Evolutionary conservation across 495 filamentous ascomycete genomes (phyloP).

Genomic region (Polyplosphaeria fusca): DNA sequence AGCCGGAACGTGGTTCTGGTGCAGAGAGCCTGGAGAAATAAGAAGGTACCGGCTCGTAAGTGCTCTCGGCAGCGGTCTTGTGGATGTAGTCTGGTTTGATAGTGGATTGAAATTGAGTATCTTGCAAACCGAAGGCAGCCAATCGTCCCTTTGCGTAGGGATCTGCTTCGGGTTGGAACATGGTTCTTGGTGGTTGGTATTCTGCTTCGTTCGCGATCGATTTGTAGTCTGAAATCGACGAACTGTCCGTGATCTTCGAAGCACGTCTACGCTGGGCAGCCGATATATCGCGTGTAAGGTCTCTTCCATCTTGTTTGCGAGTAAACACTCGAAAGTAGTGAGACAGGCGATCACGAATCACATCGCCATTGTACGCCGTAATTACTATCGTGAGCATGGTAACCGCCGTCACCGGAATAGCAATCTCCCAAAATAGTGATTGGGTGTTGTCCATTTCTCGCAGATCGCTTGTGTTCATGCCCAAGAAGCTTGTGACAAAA

Average conservation of each 20-base stretch:
- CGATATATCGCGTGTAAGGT: conserved; percentile 3
- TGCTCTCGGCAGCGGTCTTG: neutral
- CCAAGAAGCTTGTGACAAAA: conserved; percentile 30
- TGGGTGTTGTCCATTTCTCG: conserved; percentile 33
- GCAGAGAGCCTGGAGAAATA: neutral
- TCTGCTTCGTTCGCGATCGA: conserved; percentile 16
- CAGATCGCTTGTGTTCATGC: conserved; percentile 36
- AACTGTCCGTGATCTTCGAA: neutral
- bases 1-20: neutral
- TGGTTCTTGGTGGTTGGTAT: conserved; percentile 4
- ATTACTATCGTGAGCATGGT: conserved; percentile 15
- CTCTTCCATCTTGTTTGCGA: conserved; percentile 8
- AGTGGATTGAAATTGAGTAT: neutral
- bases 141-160: neutral
- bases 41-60: neutral
- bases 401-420: conserved; percentile 30
- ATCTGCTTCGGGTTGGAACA: neutral
- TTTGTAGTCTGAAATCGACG: conserved; percentile 10
- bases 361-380: conserved; percentile 34
- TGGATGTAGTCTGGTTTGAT: neutral
- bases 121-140: neutral
- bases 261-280: conserved; percentile 14
- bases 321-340: neutral
- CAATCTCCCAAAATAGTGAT: conserved; percentile 36
- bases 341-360: conserved; percentile 6